Evolutionary conservation across 306 rosid species (phyloP), one percentile per base, ranked within the genome.

Genomic region (Ormosia emarginata): DNA sequence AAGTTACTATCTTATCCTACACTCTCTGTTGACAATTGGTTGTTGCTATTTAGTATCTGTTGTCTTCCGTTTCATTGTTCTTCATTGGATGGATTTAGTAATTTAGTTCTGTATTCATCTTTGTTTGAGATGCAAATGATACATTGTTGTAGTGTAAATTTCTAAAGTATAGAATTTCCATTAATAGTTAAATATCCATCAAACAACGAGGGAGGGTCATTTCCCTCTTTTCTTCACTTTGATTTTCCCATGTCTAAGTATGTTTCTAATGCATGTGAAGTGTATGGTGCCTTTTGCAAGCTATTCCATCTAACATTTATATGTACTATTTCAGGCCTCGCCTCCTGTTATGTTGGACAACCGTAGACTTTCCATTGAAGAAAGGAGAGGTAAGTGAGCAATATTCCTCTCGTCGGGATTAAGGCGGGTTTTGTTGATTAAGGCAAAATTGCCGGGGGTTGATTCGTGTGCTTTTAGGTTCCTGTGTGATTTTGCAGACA

Each of bases 331-430:
- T 67, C 90, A 93, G 97, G 94, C 94, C 15, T 82, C 96, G 50
- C 93, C 97, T 46, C 92, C 93, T 3, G 75, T 94, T 32, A 75
- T 24, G 6, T 84, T 88, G 79, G 88, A 82, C 61, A 18, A 52
- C 47, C 87, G 87, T 0, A 81, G 79, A 29, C 90, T 94, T 70
- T 88, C 90, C 41, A 79, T 94, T 17, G 98, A 94, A 86, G 97
- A 90, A 75, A 87, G 98, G 81, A 84, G 93, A 88, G 93, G 98
- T 73, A 84, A 85, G 95, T 79, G 49, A 71, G 4, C 46, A 3
- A 8, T 34, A 11, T n/a, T 67, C 6, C 6, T 68, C 65, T 11
- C 34, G 15, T n/a, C n/a, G n/a, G n/a, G n/a, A n/a, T n/a, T n/a
- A n/a, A n/a, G n/a, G n/a, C n/a, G 7, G 8, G 7, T 76, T 76